Base-by-base conservation (phyloP, 179 eudicot genomes). In the Beta lomatogona region DNA sequence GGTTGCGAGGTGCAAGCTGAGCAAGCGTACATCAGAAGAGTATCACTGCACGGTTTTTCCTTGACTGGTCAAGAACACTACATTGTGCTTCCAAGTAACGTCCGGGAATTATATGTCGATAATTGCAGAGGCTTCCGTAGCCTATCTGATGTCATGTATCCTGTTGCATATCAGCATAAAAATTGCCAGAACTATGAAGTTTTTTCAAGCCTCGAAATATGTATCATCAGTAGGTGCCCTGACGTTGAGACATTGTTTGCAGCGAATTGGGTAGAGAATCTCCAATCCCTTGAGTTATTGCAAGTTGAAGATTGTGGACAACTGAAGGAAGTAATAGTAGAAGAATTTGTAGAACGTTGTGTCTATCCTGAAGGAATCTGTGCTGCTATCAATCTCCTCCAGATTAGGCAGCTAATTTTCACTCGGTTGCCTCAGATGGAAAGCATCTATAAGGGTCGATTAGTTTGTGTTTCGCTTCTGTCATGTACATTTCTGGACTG, bases 1-100 rank as follows among this genome's bases (percentile, higher is more conserved):
- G 83, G 78, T 15, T 15, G 18, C 31, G 69, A 22, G 16, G 16
- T 44, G 19, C 10, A 50, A 36, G 1, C 44, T 21, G 31, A 41
- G 36, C 73, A 14, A 66, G 44, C 48, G n/a, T 73, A 41, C 28
- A 73, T 21, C 31, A 64, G 63, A 66, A 25, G 64, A 12, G 83
- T 80, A 66, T 73, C 83, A 45, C 59, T 80, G 13, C 41, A 65
- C 7, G 60, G 59, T 5, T 79, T 77, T 64, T 59, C 71, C 54
- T 68, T 71, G 69, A 71, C 25, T 31, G 74, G 36, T 69, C 16
- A 54, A 71, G 77, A 8, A 25, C 57, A 59, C 5, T 16, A 19
- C 15, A 60, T 80, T 73, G 63, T 52, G 64, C 71, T 80, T 80
- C 73, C 82, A 2, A 70, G 55, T 52, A 73, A 73, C 71, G 50